These are phyloP conservation scores for Petrea volubilis DNA, from an alignment of 257 asterid genomes.

Conservation along the genomic window DNA sequence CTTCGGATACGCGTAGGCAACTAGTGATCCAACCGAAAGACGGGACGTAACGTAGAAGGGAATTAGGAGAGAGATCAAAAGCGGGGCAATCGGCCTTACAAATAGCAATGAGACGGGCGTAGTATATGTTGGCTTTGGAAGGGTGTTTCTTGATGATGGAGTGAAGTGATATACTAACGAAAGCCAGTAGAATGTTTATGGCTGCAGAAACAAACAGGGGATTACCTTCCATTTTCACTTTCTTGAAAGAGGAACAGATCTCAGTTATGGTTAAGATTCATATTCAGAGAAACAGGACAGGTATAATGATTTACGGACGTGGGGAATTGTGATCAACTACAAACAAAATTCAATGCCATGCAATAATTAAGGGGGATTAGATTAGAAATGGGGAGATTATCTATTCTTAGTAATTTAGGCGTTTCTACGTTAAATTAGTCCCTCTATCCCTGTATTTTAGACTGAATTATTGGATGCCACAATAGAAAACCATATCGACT, in stretches of 20 bases:
- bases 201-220: slow-evolving; percentile 21
- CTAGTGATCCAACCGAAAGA: slow-evolving; percentile 12
- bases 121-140: slow-evolving; percentile 12
- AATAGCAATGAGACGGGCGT: background rate
- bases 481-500: too few species aligned
- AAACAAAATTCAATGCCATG: background rate
- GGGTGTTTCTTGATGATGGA: slow-evolving; percentile 21
- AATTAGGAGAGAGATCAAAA: background rate
- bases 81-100: background rate
- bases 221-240: slow-evolving; percentile 17
- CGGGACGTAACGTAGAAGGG: background rate
- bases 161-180: background rate
- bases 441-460: too few species aligned
- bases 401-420: background rate
- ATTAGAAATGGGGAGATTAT: background rate
- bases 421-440: too few species aligned
- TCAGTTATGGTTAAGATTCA: background rate
- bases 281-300: background rate
- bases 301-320: background rate
- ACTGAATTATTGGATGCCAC: too few species aligned
- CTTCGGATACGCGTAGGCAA: background rate
- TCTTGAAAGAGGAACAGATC: background rate
- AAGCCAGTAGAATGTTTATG: slow-evolving; percentile 13
- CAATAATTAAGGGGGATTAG: background rate
- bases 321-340: background rate